Evolutionary conservation across 2,329 filamentous ascomycete genomes (phyloP).

Genomic region (Verticillium dahliae): DNA sequence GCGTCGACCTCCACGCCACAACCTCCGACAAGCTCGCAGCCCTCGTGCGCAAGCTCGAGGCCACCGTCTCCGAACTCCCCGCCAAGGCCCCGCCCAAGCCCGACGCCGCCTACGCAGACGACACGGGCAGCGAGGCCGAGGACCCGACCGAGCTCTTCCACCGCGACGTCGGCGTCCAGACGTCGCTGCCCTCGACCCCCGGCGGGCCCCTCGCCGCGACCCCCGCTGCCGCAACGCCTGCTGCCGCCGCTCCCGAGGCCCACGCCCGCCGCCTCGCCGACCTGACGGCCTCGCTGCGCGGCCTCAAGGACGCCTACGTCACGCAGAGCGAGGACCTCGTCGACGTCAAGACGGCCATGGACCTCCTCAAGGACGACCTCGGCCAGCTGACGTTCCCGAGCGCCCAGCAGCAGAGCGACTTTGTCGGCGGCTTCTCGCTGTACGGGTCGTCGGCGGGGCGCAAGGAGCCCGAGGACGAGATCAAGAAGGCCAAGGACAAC

Average conservation of each 20-base stretch:
- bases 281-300: conserved; percentile 34
- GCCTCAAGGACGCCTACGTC: conserved; percentile 34
- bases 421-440: conserved; percentile 29
- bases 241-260: conserved; percentile 21
- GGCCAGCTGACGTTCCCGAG: conserved; percentile 49
- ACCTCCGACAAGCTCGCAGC: conserved; percentile 36
- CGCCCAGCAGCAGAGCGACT: conserved; percentile 29
- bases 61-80: conserved; percentile 56
- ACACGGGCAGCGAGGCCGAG: conserved; percentile 41
- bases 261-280: conserved; percentile 35
- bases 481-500: conserved; percentile 65
- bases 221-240: conserved; percentile 2
- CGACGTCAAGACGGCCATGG: conserved; percentile 44
- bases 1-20: conserved; percentile 44
- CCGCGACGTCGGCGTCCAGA: conserved; percentile 75
- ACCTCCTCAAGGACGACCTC: conserved; percentile 59
- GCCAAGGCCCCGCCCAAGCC: conserved; percentile 15
- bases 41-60: conserved; percentile 45
- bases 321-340: conserved; percentile 41
- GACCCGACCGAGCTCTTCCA: conserved; percentile 76
- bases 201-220: not conserved
- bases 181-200: conserved; percentile 34
- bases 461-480: conserved; percentile 60
- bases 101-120: conserved; percentile 15
- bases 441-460: conserved; percentile 32